Base-by-base conservation (phyloP, 257 asterid genomes). In the Scutellaria minor region DNA sequence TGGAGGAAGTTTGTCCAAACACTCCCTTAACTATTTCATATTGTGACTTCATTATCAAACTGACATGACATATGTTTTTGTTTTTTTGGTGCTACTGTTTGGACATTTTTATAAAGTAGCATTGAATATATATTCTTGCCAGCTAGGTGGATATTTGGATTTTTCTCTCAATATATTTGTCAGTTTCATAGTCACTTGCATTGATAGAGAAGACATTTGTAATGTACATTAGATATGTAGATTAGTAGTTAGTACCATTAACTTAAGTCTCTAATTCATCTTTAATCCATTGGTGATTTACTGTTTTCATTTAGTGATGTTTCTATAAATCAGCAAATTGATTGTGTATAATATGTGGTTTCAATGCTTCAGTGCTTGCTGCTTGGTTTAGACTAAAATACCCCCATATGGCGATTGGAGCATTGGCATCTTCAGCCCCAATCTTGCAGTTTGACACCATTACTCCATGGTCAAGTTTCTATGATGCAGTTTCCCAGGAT, bases 341-440 rank as follows among this genome's bases (percentile, higher is more conserved):
- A 2, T 31, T 8, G 44, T 13, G 14, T 40, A 9, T n/a, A 40
- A 58, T 58, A 2, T 59, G 48, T 13, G 65, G 35, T 71, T 71
- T 68, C 10, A 20, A 40, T n/a, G 31, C 72, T 78, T 6, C 79
- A 90, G 97, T 90, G 97, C 74, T 90, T 67, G 91, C 95, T 61
- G 87, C 95, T 70, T 90, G 97, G 97, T 90, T 90, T 82, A 88
- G 97, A 81, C 81, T 90, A 9, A 90, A 90, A 71, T 90, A 90
- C 52, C 96, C 97, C 5, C 96, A 90, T 27, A 52, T 75, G 51
- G 89, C 96, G 5, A 85, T 90, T 70, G 97, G 96, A 76, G 96
- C 97, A 60, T 76, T 90, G 85, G 95, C 97, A 72, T 88, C 97
- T 70, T 90, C 97, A 65, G 93, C 97, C 44, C 97, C 97, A 31